Conservation (phyloP, 768 basidiomycete genomes). For the Sarcomyxa edulis region DNA sequence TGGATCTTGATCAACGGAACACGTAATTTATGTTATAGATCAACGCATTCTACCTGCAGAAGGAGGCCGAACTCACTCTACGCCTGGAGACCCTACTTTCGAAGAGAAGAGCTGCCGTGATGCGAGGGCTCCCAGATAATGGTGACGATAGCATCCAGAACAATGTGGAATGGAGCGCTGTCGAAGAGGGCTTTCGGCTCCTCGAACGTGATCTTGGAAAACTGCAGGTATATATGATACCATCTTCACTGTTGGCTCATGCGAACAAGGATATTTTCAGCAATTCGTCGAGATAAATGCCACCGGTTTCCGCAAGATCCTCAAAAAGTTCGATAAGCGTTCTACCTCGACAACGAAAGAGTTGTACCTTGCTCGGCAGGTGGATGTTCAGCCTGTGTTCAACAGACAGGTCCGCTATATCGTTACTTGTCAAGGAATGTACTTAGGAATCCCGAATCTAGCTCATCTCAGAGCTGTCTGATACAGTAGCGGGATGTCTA, state of each 20-base stretch:
- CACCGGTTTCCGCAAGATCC: slow-evolving; percentile 92
- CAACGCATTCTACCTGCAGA: slow-evolving; percentile 96
- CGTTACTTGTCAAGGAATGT: slow-evolving; percentile 6
- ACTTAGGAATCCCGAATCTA: slow-evolving; percentile 23
- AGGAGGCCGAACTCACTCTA: slow-evolving; percentile 90
- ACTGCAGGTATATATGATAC: slow-evolving; percentile 62
- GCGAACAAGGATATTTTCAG: slow-evolving; percentile 33
- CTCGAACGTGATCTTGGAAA: slow-evolving; percentile 93
- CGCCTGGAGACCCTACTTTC: slow-evolving; percentile 91
- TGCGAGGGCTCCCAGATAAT: slow-evolving; percentile 65
- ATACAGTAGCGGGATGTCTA: slow-evolving; percentile 83
- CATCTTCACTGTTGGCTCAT: slow-evolving; percentile 13
- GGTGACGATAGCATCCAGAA: slow-evolving; percentile 53
- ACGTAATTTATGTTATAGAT: no score
- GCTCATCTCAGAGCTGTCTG: slow-evolving; percentile 93
- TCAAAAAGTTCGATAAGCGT: slow-evolving; percentile 98
- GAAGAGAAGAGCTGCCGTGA: slow-evolving; percentile 82
- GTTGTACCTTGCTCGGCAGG: slow-evolving; percentile 90
- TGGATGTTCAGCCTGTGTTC: slow-evolving; percentile 98
- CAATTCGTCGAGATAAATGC: slow-evolving; percentile 98
- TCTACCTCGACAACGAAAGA: slow-evolving; percentile 96
- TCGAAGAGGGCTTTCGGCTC: slow-evolving; percentile 93
- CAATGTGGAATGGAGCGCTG: slow-evolving; percentile 91
- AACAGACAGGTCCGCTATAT: slow-evolving; percentile 73
- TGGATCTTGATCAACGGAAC: no score